Conservation (phyloP, 345 rosid species). For the Cardiospermum halicacabum region DNA sequence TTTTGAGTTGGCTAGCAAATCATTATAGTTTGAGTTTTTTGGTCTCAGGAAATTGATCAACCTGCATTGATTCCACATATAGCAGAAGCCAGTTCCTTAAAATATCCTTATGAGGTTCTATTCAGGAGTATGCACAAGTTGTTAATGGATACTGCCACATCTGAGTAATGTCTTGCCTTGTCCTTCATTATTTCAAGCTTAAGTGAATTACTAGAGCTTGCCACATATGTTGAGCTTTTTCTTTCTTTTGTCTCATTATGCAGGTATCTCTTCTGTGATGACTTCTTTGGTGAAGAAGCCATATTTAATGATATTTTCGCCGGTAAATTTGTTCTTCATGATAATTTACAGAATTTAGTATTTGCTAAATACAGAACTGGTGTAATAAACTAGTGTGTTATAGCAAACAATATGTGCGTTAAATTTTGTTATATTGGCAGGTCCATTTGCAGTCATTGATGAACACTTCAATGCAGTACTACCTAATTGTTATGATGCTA, state of each 20-base stretch:
- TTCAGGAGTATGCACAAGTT: conserved; percentile 94
- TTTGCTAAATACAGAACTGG: background rate
- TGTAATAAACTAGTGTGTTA: background rate
- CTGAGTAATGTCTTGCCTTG: conserved; percentile 61
- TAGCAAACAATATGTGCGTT: background rate
- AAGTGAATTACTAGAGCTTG: conserved; percentile 4
- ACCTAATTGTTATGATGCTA: conserved; percentile 92
- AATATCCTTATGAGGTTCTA: conserved; percentile 96
- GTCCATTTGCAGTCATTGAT: conserved; percentile 94
- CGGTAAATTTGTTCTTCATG: conserved; percentile 35
- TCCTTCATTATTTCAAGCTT: conserved; percentile 13
- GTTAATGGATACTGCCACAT: conserved; percentile 98
- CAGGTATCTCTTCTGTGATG: conserved; percentile 94
- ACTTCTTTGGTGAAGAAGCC: conserved; percentile 94
- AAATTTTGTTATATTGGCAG: conserved; percentile 37
- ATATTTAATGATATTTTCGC: conserved; percentile 82
- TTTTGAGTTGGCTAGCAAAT: conserved; percentile 7
- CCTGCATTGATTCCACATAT: conserved; percentile 98
- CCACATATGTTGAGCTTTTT: conserved; percentile 3
- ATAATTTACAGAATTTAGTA: background rate
- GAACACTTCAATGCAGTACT: conserved; percentile 85
- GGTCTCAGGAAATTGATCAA: conserved; percentile 86
- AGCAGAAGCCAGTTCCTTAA: conserved; percentile 91
- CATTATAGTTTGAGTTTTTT: conserved; percentile 16
- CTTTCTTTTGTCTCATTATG: conserved; percentile 12